Evolutionary conservation across 2,329 filamentous ascomycete genomes (phyloP).

Genomic region (Microcyclospora pomicola): DNA sequence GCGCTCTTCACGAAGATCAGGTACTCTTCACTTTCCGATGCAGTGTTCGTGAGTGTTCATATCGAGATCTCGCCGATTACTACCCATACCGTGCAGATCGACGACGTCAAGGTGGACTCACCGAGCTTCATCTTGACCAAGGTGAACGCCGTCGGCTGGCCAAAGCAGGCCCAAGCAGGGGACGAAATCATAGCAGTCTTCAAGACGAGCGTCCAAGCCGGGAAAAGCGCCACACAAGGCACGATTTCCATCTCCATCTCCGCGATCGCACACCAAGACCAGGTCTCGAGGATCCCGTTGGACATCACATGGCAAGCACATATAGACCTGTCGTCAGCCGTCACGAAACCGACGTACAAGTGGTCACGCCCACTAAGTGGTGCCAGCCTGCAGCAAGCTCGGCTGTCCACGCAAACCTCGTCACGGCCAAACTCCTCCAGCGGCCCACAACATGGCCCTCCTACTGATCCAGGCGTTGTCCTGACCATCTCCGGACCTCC

Average conservation of each 20-base stretch:
- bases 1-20: slow-evolving; percentile 59
- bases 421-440: background rate
- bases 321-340: slow-evolving; percentile 10
- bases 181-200: slow-evolving; percentile 68
- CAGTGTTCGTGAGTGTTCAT: slow-evolving; percentile 16
- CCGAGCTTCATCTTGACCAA: slow-evolving; percentile 32
- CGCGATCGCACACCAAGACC: slow-evolving; percentile 10
- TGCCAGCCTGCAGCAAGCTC: background rate
- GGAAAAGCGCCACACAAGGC: background rate
- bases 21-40: slow-evolving; percentile 47
- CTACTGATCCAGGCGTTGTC: slow-evolving; percentile 42
- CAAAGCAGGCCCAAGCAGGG: slow-evolving; percentile 37
- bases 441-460: slow-evolving; percentile 4
- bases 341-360: slow-evolving; percentile 9
- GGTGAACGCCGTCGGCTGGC: slow-evolving; percentile 4
- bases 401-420: slow-evolving; percentile 1
- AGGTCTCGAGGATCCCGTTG: slow-evolving; percentile 11
- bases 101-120: slow-evolving; percentile 44
- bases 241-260: slow-evolving; percentile 6
- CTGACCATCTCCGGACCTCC: slow-evolving; percentile 57
- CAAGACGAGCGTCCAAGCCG: slow-evolving; percentile 17
- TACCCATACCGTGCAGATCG: slow-evolving; percentile 36
- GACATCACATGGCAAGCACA: slow-evolving; percentile 14
- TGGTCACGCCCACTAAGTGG: slow-evolving; percentile 15
- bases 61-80: slow-evolving; percentile 15